Conservation (phyloP, 768 basidiomycete species). For the Mycena galopus region DNA sequence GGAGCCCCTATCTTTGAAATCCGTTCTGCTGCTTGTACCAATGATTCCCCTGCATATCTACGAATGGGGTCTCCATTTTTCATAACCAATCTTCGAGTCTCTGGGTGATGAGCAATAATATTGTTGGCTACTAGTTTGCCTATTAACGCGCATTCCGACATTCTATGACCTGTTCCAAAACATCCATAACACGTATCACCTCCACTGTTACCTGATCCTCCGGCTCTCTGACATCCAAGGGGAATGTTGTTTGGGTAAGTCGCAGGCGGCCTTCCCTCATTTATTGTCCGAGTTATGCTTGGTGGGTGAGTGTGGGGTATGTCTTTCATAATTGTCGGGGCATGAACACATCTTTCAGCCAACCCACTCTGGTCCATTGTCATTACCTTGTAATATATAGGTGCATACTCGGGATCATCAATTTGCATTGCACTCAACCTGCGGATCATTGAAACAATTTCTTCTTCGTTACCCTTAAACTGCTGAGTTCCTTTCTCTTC, state of each 20-base stretch:
- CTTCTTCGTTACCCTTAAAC: too few species aligned
- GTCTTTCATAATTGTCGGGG: background rate
- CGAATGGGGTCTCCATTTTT: background rate
- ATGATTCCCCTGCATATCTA: background rate
- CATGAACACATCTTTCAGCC: background rate
- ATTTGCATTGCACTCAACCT: constrained; percentile 23
- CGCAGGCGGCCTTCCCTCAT: too few species aligned
- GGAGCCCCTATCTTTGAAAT: background rate
- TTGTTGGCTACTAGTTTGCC: too few species aligned
- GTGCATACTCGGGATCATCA: constrained; percentile 29
- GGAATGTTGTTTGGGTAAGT: too few species aligned
- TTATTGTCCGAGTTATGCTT: too few species aligned
- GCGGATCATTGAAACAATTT: too few species aligned
- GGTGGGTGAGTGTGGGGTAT: too few species aligned
- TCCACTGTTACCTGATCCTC: too few species aligned
- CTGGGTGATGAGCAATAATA: background rate
- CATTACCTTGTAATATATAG: constrained; percentile 27
- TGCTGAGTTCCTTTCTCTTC: background rate
- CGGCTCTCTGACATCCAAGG: too few species aligned
- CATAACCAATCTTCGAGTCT: background rate
- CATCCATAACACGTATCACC: too few species aligned
- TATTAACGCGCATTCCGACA: background rate
- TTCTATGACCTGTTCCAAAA: background rate
- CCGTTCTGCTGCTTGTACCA: background rate
- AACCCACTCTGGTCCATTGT: background rate